These are phyloP conservation scores for Helicostylum pulchrum DNA, from an alignment of 192 early-diverging fungal species.

Conservation along the genomic window DNA sequence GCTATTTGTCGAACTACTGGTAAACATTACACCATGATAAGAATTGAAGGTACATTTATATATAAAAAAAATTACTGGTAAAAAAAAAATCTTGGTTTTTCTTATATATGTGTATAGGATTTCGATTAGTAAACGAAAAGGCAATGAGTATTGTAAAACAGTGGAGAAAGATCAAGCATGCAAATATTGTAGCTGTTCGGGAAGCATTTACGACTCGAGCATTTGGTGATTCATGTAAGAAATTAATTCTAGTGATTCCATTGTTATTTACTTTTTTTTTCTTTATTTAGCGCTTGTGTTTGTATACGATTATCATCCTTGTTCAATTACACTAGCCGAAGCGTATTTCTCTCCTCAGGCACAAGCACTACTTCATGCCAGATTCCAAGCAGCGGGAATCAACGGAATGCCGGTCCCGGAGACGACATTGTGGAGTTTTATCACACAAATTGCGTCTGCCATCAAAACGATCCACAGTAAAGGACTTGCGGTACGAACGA, in stretches of 20 bases:
- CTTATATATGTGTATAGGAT: constrained; percentile 32
- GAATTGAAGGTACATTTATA: constrained; percentile 83
- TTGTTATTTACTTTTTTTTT: not conserved
- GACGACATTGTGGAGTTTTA: constrained; percentile 74
- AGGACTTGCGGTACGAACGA: constrained; percentile 72
- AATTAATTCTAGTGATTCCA: not conserved
- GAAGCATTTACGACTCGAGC: constrained; percentile 95
- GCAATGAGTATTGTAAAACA: constrained; percentile 79
- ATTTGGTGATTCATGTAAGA: constrained; percentile 84
- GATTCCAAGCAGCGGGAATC: constrained; percentile 32
- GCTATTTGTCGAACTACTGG: constrained; percentile 79
- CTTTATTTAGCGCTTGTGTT: constrained; percentile 78
- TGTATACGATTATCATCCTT: constrained; percentile 93
- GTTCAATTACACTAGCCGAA: constrained; percentile 64
- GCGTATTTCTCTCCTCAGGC: constrained; percentile 62
- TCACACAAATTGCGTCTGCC: constrained; percentile 74
- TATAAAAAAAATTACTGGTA: no score
- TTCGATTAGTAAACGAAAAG: constrained; percentile 68
- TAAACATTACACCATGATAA: constrained; percentile 69
- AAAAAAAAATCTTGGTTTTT: not conserved
- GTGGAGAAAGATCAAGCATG: constrained; percentile 77
- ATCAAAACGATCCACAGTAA: constrained; percentile 80
- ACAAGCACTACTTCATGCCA: constrained; percentile 39
- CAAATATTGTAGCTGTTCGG: constrained; percentile 78
- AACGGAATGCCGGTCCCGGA: constrained; percentile 56